Evolutionary conservation across 129 eudicot species (phyloP).

Genomic region (Oenanthe sinensis): DNA sequence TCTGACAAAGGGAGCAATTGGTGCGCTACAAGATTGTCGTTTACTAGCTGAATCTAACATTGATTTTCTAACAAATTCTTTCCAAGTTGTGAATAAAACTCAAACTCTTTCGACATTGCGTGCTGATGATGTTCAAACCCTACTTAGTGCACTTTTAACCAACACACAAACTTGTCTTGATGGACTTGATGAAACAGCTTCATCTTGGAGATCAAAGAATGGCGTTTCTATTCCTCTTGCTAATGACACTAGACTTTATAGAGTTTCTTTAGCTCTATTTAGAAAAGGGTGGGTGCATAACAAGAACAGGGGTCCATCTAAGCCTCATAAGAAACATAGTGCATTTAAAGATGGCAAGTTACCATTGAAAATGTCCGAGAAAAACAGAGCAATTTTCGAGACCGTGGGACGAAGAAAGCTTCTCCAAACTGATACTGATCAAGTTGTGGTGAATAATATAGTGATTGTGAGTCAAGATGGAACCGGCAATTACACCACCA

Average conservation of each 20-base stretch:
- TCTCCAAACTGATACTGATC: not conserved
- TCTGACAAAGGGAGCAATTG: slow-evolving; percentile 21
- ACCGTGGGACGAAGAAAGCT: slow-evolving; percentile 4
- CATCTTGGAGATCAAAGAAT: slow-evolving; percentile 30
- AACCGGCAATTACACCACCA: slow-evolving; percentile 44
- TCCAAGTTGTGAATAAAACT: slow-evolving; percentile 17
- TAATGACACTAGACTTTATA: slow-evolving; percentile 29
- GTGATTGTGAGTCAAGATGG: slow-evolving; percentile 51
- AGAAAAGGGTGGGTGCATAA: slow-evolving; percentile 37
- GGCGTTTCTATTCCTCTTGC: slow-evolving; percentile 27
- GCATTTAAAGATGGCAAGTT: slow-evolving; percentile 8
- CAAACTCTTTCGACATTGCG: slow-evolving; percentile 16
- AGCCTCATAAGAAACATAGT: not conserved
- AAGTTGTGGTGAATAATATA: slow-evolving; percentile 18
- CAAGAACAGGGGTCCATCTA: slow-evolving; percentile 1
- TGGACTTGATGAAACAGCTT: slow-evolving; percentile 34
- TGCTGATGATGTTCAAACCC: slow-evolving; percentile 37
- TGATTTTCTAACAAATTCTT: slow-evolving; percentile 18
- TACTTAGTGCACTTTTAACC: slow-evolving; percentile 35
- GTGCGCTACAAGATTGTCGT: slow-evolving; percentile 36
- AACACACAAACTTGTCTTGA: slow-evolving; percentile 44
- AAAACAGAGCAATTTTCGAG: slow-evolving; percentile 8
- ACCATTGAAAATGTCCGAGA: slow-evolving; percentile 17
- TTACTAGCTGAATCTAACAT: slow-evolving; percentile 27
- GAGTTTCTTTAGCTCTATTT: slow-evolving; percentile 49